Conservation (phyloP, 129 eudicot genomes). For the Artemisia annua region DNA sequence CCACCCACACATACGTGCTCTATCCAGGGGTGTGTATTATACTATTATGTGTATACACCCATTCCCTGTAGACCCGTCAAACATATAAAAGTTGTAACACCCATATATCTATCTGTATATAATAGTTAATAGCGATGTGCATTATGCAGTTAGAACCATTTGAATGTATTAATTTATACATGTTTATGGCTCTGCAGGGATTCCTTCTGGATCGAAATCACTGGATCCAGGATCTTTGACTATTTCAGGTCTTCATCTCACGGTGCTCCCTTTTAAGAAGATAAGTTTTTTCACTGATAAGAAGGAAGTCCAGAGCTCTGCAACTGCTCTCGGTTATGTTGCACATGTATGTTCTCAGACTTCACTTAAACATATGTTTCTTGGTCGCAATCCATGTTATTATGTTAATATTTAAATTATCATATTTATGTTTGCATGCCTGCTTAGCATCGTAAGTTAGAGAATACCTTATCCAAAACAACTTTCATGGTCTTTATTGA, state of each 20-base stretch:
- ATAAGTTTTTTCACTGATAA: conserved; percentile 92
- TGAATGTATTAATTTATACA: background rate
- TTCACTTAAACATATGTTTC: conserved; percentile 16
- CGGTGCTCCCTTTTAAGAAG: conserved; percentile 72
- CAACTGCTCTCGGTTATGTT: conserved; percentile 95
- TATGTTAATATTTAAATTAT: background rate
- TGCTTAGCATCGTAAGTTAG: too few species aligned
- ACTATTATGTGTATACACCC: too few species aligned
- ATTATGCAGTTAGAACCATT: background rate
- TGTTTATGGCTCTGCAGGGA: conserved; percentile 46
- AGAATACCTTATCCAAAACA: too few species aligned
- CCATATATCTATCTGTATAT: too few species aligned
- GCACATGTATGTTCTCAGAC: conserved; percentile 66
- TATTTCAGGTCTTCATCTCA: conserved; percentile 86
- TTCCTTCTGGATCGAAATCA: conserved; percentile 61
- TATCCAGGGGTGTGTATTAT: too few species aligned
- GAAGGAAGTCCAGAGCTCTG: conserved; percentile 83
- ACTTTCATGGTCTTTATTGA: background rate
- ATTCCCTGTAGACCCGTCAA: too few species aligned
- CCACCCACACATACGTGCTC: background rate
- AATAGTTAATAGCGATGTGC: background rate
- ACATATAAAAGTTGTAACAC: too few species aligned
- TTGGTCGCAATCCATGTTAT: background rate
- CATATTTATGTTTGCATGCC: background rate
- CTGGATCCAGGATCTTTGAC: conserved; percentile 72